Evolutionary conservation across 228 moss, liverwort and hornwort species (phyloP).

Genomic region (Sphagnum fallax): DNA sequence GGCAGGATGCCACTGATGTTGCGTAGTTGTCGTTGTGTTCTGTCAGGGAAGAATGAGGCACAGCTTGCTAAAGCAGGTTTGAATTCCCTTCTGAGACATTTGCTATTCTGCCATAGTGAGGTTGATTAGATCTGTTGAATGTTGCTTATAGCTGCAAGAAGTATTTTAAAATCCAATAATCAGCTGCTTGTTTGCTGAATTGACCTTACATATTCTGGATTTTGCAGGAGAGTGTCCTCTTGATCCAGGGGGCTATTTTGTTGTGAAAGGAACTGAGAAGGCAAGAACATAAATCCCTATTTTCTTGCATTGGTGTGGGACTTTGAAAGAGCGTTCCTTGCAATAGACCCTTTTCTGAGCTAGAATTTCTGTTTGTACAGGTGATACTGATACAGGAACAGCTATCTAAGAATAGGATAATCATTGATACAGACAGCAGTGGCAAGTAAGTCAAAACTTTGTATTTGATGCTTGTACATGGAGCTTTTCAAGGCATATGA

Average conservation of each 20-base stretch:
- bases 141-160: too few species aligned
- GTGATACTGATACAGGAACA: constrained; percentile 99
- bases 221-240: constrained; percentile 94
- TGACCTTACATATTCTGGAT: too few species aligned
- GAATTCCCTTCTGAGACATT: background rate
- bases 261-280: constrained; percentile 99
- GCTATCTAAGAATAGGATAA: constrained; percentile 95
- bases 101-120: background rate
- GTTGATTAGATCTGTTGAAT: background rate
- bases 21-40: constrained; percentile 93
- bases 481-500: background rate
- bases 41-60: constrained; percentile 81
- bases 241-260: constrained; percentile 99
- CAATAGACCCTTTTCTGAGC: background rate
- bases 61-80: constrained; percentile 95
- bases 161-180: too few species aligned
- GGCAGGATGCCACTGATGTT: constrained; percentile 99
- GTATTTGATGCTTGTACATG: background rate
- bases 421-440: constrained; percentile 86
- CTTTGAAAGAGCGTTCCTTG: background rate
- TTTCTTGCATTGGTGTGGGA: background rate
- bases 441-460: constrained; percentile 68
- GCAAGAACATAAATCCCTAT: constrained; percentile 13
- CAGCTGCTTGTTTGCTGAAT: too few species aligned
- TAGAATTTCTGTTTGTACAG: constrained; percentile 34